Conservation (phyloP, 495 filamentous ascomycete genomes). For the Aspergillus funiculosus region DNA sequence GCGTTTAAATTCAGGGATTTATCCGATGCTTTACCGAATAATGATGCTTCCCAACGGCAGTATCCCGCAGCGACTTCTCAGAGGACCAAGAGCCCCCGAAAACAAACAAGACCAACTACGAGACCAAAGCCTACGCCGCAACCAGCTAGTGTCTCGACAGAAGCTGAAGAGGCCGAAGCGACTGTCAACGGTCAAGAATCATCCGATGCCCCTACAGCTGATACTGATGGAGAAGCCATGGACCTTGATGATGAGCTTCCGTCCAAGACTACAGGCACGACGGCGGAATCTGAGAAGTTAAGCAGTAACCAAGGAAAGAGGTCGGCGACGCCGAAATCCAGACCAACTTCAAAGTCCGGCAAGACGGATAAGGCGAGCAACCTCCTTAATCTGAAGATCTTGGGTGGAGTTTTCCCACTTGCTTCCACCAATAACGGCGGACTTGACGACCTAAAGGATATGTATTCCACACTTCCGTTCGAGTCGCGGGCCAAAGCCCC, state of each 20-base stretch:
- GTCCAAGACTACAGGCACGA: conserved; percentile 8
- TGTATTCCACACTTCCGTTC: conserved; percentile 67
- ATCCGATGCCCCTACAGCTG: conserved; percentile 2
- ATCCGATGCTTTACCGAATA: conserved; percentile 42
- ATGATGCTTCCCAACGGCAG: conserved; percentile 25
- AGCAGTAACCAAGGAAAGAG: conserved; percentile 4
- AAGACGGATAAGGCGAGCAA: conserved; percentile 40
- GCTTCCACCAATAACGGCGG: conserved; percentile 45
- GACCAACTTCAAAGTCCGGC: conserved; percentile 24
- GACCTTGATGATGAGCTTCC: conserved; percentile 44
- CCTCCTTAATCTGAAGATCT: conserved; percentile 53
- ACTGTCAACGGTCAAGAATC: conserved; percentile 24
- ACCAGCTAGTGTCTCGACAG: conserved; percentile 35
- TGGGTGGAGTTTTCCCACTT: conserved; percentile 64
- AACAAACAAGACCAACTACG: conserved; percentile 21
- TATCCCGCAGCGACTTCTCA: conserved; percentile 25
- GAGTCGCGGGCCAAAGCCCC: conserved; percentile 50
- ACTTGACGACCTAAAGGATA: conserved; percentile 59
- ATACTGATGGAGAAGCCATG: conserved; percentile 39
- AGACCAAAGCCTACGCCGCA: conserved; percentile 30
- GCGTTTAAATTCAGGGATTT: conserved; percentile 51
- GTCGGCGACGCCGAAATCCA: conserved; percentile 12
- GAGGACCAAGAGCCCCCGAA: conserved; percentile 36
- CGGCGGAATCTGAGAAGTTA: conserved; percentile 7
- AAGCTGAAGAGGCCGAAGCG: conserved; percentile 37